A percentile compares a stretch with the other conserved stretches of the same genome.
These are phyloP conservation scores for Suaeda aralocaspica DNA, from an alignment of 148 eudicot species.

Conservation along the genomic window DNA sequence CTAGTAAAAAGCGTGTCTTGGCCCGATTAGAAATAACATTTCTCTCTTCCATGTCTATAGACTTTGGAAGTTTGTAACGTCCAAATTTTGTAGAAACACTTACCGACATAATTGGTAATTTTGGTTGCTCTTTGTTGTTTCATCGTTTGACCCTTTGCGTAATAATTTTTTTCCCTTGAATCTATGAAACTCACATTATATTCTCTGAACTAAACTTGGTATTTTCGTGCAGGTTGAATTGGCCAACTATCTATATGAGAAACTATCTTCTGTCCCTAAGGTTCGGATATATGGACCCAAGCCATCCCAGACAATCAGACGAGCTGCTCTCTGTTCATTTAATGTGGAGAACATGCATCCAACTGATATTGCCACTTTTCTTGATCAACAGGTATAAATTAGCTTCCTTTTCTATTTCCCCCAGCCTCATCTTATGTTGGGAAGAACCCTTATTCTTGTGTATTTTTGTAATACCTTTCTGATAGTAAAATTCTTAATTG, in stretches of 20 bases:
- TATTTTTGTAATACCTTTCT: not conserved
- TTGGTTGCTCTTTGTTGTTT: too few relatives aligned
- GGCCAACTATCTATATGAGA: constrained; percentile 60
- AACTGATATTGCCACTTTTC: constrained; percentile 79
- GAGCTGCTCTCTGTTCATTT: constrained; percentile 90
- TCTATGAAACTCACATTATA: too few relatives aligned
- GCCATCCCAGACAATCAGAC: constrained; percentile 54
- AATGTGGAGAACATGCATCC: constrained; percentile 77
- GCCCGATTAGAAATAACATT: not conserved
- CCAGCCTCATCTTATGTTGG: not conserved
- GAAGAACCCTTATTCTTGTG: not conserved
- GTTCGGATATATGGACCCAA: constrained; percentile 79
- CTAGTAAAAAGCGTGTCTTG: not conserved
- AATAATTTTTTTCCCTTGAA: too few relatives aligned
- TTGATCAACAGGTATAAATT: constrained; percentile 73
- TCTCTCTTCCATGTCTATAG: not conserved
- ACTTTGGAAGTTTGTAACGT: not conserved
- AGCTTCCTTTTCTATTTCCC: not conserved
- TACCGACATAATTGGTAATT: not conserved
- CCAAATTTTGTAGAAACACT: not conserved
- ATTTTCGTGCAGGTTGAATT: constrained; percentile 54
- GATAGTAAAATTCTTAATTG: not conserved
- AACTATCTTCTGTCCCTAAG: constrained; percentile 52
- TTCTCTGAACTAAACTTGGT: not conserved
- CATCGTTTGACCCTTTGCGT: too few relatives aligned